A percentile compares a stretch with the other conserved stretches of the same genome.
These are phyloP conservation scores for Chloranthus sessilifolius DNA, from an alignment of 164 flowering plant genomes.

Conservation along the genomic window DNA sequence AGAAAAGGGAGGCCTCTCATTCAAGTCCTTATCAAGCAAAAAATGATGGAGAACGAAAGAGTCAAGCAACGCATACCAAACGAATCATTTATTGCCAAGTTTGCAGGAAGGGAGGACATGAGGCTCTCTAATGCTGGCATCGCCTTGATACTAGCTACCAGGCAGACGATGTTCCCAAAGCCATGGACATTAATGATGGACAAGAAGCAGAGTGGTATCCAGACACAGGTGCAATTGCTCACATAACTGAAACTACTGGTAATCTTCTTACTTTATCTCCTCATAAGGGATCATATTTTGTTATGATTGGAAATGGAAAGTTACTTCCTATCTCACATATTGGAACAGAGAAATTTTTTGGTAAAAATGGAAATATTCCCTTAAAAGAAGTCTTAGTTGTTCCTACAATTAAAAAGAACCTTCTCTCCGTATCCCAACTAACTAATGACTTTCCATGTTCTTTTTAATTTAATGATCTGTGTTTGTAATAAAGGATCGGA, in stretches of 20 bases:
- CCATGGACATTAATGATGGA: not conserved
- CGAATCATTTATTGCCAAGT: no score
- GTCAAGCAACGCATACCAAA: no score
- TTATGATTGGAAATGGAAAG: conserved; percentile 3
- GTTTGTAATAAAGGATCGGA: conserved; percentile 1
- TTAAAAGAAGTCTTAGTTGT: not conserved
- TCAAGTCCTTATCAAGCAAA: no score
- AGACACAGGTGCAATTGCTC: not conserved
- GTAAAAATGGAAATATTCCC: not conserved
- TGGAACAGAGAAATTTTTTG: not conserved
- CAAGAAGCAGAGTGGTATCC: not conserved
- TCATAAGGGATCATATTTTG: not conserved
- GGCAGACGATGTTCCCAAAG: not conserved
- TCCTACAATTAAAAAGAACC: not conserved
- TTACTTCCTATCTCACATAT: not conserved
- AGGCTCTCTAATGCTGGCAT: conserved; percentile 3
- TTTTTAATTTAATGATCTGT: not conserved
- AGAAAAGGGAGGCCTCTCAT: no score
- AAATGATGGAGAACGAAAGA: no score
- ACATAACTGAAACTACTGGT: not conserved
- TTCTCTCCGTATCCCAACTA: not conserved
- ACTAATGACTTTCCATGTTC: not conserved
- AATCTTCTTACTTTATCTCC: not conserved
- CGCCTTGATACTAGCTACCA: not conserved
- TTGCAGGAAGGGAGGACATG: not conserved